These are phyloP conservation scores for Populus nigra DNA, from an alignment of 345 rosid species.

Conservation along the genomic window DNA sequence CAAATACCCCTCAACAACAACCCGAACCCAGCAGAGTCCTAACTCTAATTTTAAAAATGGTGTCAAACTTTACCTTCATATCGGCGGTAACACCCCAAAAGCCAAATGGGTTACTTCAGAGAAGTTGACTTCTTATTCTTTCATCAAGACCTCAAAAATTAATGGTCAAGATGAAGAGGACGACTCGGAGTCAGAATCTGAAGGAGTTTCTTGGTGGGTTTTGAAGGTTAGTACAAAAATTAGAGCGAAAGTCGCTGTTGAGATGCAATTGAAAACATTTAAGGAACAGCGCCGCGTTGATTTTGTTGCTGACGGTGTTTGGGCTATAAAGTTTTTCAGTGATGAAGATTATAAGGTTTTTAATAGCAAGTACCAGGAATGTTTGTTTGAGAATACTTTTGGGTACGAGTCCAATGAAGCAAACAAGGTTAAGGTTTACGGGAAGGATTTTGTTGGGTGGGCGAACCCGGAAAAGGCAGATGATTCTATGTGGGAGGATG, in stretches of 20 bases:
- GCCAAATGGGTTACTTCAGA: conserved; percentile 80
- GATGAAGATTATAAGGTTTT: conserved; percentile 56
- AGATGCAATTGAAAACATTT: conserved; percentile 68
- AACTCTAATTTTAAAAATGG: conserved; percentile 40
- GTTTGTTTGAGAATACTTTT: conserved; percentile 82
- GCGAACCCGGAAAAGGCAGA: conserved; percentile 90
- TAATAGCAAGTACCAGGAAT: conserved; percentile 50
- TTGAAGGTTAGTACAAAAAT: conserved; percentile 62
- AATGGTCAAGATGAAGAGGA: conserved; percentile 30
- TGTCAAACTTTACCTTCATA: conserved; percentile 60
- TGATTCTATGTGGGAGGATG: conserved; percentile 99
- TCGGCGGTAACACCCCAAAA: conserved; percentile 72
- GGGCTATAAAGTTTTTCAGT: conserved; percentile 80
- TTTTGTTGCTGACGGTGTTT: conserved; percentile 79
- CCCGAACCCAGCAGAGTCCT: conserved; percentile 10
- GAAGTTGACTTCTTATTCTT: conserved; percentile 52
- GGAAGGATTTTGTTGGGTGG: conserved; percentile 92
- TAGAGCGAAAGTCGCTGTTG: conserved; percentile 51
- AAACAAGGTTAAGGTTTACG: conserved; percentile 71
- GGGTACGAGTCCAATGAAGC: conserved; percentile 83
- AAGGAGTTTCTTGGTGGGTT: conserved; percentile 54
- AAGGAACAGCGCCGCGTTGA: conserved; percentile 86
- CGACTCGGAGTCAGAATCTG: conserved; percentile 38
- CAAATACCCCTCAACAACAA: conserved; percentile 46
- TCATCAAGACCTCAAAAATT: conserved; percentile 45